Conservation (phyloP, 1,139 yeast species). For the Geotrichum restrictum region DNA sequence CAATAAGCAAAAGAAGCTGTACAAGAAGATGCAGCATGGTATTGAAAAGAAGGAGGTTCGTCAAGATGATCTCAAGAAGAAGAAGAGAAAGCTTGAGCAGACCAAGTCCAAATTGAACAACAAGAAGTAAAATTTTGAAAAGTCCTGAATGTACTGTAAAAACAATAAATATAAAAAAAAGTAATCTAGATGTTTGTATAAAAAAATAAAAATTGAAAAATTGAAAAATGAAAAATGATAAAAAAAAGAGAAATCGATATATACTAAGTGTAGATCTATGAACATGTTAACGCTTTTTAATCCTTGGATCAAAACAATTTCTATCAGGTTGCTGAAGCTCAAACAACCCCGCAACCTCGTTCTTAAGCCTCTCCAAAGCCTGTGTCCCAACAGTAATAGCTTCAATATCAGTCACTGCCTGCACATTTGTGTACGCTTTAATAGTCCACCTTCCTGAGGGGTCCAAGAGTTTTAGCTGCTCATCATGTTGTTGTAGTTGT, state of each 20-base stretch:
- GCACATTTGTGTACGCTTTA: slow-evolving; percentile 65
- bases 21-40: slow-evolving; percentile 93
- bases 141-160: neutral
- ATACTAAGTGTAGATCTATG: neutral
- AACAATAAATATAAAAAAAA: slow-evolving; percentile 10
- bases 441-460: slow-evolving; percentile 56
- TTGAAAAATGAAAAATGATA: neutral
- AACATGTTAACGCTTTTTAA: slow-evolving; percentile 30
- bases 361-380: slow-evolving; percentile 58
- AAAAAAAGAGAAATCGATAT: neutral
- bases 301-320: slow-evolving; percentile 72
- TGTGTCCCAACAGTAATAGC: slow-evolving; percentile 62
- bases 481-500: too few species aligned
- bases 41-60: slow-evolving; percentile 79
- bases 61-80: slow-evolving; percentile 67
- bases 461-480: slow-evolving; percentile 43
- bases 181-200: neutral
- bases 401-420: slow-evolving; percentile 71
- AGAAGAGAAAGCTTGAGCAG: slow-evolving; percentile 74
- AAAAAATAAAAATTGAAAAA: neutral
- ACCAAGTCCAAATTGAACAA: slow-evolving; percentile 55
- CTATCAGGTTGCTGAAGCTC: slow-evolving; percentile 73
- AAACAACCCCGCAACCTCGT: slow-evolving; percentile 61
- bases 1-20: slow-evolving; percentile 89
- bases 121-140: slow-evolving; percentile 34